Base-by-base conservation (phyloP, 805 yeast species). In the Komagataella populi region DNA sequence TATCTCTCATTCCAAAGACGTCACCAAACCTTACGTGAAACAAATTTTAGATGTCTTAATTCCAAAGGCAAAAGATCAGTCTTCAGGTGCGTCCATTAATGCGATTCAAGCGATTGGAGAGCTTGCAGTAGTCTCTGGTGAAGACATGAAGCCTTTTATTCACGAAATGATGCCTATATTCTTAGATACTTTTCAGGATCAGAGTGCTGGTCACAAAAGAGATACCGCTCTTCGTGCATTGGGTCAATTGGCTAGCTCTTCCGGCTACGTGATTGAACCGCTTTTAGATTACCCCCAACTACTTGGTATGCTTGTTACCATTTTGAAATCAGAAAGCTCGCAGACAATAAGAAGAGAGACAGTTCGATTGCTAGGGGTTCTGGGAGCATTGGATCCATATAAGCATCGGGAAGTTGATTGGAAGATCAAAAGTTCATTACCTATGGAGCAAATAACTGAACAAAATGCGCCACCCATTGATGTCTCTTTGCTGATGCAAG, bases 351-450 rank as follows among this genome's bases (percentile, higher is more conserved):
- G 93, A 60, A 71, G 96, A 52, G 98, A 93, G 63, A 85, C 96
- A 0, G 96, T 93, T 1, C 76, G 91, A 56, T 67, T 93, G 22
- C 70, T 93, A 52, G 99, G 99, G 61, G 89, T 90, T 39, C 70
- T 93, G 46, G 99, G 99, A 55, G 99, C 99, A 0, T 70, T 93
- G 48, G 99, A 93, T 66, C 99, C 99, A 1, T 93, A 91, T 63
- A 90, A 87, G 61, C 95, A 89, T 58, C 80, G 96, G 52, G 96
- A 88, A 58, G 87, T 90, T 7, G 98, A 90, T 62, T 82, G 87
- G 52, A 57, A 55, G 44, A 45, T 22, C 23, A 45, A 45, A 23
- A 23, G 24, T 23, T 22, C 24, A 20, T 22, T 45, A 7, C 24
- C 47, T 22, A 45, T 23, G 24, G 65, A 65, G 4, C 63, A 63